Percentiles rank a stretch among this genome's conserved stretches.
phyloP scores from a whole-genome alignment of 352 stramenopile species.

The Phytophthora aleatoria region DNA sequence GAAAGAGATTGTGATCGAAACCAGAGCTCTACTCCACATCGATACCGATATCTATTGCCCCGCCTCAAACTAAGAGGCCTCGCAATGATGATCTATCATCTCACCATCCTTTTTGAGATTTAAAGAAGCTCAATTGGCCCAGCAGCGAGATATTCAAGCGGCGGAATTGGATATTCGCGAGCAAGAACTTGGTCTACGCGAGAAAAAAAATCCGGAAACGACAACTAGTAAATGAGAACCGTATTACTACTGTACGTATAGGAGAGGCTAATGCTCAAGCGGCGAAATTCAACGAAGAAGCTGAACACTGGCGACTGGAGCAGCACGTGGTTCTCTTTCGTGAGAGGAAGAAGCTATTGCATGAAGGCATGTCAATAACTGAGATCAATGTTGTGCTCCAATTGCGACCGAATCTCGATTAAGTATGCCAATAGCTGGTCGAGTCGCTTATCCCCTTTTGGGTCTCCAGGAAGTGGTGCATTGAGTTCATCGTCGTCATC shows the following conservation, averaged over 20 bases:
- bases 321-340: constrained; percentile 13
- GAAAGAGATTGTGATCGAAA: no score
- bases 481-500: constrained; percentile 28
- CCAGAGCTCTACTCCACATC: no score
- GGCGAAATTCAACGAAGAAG: constrained; percentile 18
- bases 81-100: no score
- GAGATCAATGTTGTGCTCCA: constrained; percentile 20
- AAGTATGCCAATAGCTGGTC: constrained; percentile 21
- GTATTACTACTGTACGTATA: constrained; percentile 1
- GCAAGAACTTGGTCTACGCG: constrained; percentile 1
- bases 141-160: not conserved
- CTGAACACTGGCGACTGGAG: constrained; percentile 15
- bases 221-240: constrained; percentile 6
- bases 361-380: constrained; percentile 21
- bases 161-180: constrained; percentile 1
- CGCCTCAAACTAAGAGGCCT: no score
- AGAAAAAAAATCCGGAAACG: constrained; percentile 12
- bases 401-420: constrained; percentile 11
- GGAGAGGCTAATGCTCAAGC: constrained; percentile 17
- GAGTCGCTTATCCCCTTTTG: constrained; percentile 3
- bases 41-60: no score
- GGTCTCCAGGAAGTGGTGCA: constrained; percentile 5
- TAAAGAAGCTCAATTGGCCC: not conserved
- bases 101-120: no score
- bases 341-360: constrained; percentile 15